Conservation (phyloP, 23 red algal species). For the Pyropia yezoensis region DNA sequence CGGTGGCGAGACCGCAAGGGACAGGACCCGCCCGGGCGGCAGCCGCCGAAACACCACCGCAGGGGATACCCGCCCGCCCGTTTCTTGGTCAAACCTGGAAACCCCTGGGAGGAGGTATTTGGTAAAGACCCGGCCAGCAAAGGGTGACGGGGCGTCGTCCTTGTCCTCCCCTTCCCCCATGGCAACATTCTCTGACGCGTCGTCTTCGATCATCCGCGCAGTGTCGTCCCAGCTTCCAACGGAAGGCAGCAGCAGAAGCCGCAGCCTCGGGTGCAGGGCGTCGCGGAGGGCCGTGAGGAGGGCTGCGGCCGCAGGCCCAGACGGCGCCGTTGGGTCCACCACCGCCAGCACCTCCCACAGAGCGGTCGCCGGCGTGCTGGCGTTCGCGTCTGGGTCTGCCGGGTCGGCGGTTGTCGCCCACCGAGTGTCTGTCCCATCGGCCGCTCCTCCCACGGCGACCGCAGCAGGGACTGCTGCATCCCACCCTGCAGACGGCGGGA, state of each 20-base stretch:
- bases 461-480: no score
- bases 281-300: conserved; percentile 10
- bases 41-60: conserved; percentile 42
- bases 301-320: not conserved
- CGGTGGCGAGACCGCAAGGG: conserved; percentile 54
- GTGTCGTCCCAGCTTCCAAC: conserved; percentile 1
- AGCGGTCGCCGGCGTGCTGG: not conserved
- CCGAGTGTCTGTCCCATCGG: no score
- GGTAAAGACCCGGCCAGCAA: conserved; percentile 9
- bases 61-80: conserved; percentile 2
- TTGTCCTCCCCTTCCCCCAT: not conserved
- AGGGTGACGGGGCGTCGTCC: not conserved
- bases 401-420: no score
- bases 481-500: no score
- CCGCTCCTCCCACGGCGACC: no score
- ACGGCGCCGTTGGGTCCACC: not conserved
- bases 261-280: conserved; percentile 14
- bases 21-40: conserved; percentile 40
- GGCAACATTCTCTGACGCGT: not conserved
- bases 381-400: no score
- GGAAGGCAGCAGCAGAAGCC: conserved; percentile 6
- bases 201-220: conserved; percentile 2
- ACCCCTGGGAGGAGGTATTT: conserved; percentile 23
- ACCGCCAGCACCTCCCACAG: conserved; percentile 5
- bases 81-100: conserved; percentile 5